Percentiles rank a stretch among this genome's conserved stretches.
Conservation (phyloP, 2,329 filamentous ascomycete species). For the Calonectria multiphialidica region DNA sequence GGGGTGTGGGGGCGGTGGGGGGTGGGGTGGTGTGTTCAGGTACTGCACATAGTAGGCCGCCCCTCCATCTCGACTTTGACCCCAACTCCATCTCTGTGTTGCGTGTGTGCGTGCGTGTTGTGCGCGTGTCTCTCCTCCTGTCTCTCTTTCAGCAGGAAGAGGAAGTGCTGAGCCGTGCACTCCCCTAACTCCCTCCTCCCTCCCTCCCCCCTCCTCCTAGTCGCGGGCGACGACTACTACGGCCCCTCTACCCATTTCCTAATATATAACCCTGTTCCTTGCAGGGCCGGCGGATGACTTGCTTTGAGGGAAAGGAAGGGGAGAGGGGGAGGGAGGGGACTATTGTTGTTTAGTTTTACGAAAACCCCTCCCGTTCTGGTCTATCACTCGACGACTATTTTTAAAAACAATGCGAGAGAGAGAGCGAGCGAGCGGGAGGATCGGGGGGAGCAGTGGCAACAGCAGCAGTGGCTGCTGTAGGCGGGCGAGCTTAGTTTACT, state of each 20-base stretch:
- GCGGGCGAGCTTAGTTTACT: no score
- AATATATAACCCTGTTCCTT: constrained; percentile 33
- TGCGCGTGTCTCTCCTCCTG: no score
- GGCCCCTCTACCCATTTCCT: constrained; percentile 17
- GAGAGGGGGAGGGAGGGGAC: no score
- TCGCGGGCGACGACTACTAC: not conserved
- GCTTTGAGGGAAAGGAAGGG: not conserved
- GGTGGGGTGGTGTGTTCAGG: not conserved
- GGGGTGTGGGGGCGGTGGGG: no score
- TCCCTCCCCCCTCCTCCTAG: not conserved
- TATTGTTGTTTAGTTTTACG: no score
- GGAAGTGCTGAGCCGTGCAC: not conserved
- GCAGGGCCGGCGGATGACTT: constrained; percentile 29
- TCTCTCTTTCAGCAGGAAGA: not conserved
- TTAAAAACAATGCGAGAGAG: not conserved
- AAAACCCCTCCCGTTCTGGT: not conserved
- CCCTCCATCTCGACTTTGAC: constrained; percentile 14
- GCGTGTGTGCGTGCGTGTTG: not conserved
- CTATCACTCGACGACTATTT: not conserved
- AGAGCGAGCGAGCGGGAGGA: not conserved
- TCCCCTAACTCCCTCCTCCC: not conserved
- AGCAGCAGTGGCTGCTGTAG: no score
- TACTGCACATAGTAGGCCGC: not conserved
- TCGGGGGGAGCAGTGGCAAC: no score
- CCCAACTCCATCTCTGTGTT: not conserved